Base-by-base conservation (phyloP, 768 basidiomycete species). In the Auricularia cornea region DNA sequence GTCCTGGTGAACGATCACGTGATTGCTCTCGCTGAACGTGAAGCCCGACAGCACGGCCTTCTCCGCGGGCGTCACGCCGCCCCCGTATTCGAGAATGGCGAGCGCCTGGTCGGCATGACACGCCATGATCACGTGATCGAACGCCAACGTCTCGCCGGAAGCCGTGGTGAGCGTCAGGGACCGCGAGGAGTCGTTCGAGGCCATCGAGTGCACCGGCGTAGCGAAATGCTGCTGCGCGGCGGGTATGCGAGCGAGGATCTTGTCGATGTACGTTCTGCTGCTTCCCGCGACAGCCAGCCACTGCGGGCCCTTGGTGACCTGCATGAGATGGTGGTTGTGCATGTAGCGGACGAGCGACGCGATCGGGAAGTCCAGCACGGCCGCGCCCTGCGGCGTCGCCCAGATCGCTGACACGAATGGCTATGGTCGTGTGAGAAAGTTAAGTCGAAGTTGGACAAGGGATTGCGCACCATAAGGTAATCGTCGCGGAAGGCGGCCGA, bases 331-430 rank as follows among this genome's bases (percentile, higher is more conserved):
- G 63, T 76, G 74, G 66, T 76, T 76, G 64, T 73, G 70, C 68
- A 76, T 71, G 65, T 73, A 75, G 10, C 74, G 69, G 4, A 64
- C 68, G 29, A 76, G 67, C 1, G 74, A 72, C 57, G 65, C 63
- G 2, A 73, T 74, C 20, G 75, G 74, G 63, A 75, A 75, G 60
- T 75, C 72, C 18, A 76, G 68, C 4, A 72, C 74, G 26, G 70
- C 71, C 63, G 69, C 69, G 63, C 74, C 72, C 18, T 73, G 73
- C 0, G 74, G 72, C 14, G 74, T 75, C 0, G 73, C 73, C 75
- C 75, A 76, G 57, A 76, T 74, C 2, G 73, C 72, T 8, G 72
- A 73, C 11, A 74, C 75, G 72, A 76, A 74, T 10, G 75, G 75
- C 75, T 76, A 40, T 10, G n/a, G 23, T 29, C 14, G 16, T 48